Evolutionary conservation across 345 rosid species (phyloP).

Genomic region (Salix brachista): DNA sequence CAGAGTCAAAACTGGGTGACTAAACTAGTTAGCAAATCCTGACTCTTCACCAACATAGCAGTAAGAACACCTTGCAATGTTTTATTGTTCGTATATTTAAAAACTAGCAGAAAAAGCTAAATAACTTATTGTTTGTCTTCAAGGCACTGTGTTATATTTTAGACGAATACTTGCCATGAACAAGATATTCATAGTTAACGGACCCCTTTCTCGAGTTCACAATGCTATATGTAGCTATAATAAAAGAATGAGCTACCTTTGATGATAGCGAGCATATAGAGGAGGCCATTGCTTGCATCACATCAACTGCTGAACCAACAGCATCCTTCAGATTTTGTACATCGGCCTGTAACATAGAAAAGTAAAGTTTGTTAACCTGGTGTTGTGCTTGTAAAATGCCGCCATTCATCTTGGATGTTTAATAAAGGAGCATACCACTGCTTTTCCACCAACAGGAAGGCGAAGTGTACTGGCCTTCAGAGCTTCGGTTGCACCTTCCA

Average conservation of each 20-base stretch:
- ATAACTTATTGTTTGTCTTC: background rate
- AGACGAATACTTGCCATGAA: background rate
- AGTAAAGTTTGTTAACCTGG: slow-evolving; percentile 12
- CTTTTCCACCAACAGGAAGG: slow-evolving; percentile 79
- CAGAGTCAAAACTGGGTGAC: background rate
- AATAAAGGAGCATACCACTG: slow-evolving; percentile 42
- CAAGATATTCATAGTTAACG: background rate
- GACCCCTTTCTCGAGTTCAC: background rate
- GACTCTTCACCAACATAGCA: background rate
- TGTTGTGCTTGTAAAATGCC: background rate
- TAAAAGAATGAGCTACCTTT: slow-evolving; percentile 44
- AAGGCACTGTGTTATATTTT: background rate
- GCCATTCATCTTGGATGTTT: background rate
- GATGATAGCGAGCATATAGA: slow-evolving; percentile 53
- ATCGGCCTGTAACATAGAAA: slow-evolving; percentile 49
- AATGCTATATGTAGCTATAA: background rate
- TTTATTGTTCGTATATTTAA: background rate
- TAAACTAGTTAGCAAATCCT: background rate
- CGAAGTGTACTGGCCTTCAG: slow-evolving; percentile 93
- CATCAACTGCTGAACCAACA: slow-evolving; percentile 72
- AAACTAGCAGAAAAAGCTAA: background rate
- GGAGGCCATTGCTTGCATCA: slow-evolving; percentile 81
- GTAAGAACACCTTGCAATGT: background rate
- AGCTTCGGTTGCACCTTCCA: slow-evolving; percentile 81
- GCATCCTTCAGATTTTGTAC: slow-evolving; percentile 79